Percentiles rank a stretch among this genome's conserved stretches.
Conservation (phyloP, 345 rosid genomes). For the Eucalyptus sp. region DNA sequence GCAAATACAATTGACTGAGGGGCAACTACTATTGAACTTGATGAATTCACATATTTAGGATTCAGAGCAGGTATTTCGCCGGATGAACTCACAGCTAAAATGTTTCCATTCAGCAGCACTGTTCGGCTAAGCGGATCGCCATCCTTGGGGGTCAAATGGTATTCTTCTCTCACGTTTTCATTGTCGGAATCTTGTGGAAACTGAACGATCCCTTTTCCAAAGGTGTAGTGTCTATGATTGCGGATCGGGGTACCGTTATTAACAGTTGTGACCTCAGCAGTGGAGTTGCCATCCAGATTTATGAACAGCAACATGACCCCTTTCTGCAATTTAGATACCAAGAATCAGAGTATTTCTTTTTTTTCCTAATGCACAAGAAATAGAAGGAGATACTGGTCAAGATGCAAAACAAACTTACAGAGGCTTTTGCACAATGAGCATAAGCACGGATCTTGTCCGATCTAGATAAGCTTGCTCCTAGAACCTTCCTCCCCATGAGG, state of each 20-base stretch:
- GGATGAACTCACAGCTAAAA: slow-evolving; percentile 32
- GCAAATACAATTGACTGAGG: slow-evolving; percentile 68
- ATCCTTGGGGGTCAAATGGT: slow-evolving; percentile 73
- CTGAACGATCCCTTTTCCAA: background rate
- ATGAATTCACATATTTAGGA: slow-evolving; percentile 35
- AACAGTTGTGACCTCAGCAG: slow-evolving; percentile 24
- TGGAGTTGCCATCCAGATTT: slow-evolving; percentile 59
- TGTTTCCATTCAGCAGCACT: slow-evolving; percentile 72
- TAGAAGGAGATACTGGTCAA: background rate
- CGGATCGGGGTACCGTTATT: background rate
- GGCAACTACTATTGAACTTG: slow-evolving; percentile 38
- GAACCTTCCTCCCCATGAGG: slow-evolving; percentile 73
- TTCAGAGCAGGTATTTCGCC: slow-evolving; percentile 66
- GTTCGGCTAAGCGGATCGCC: slow-evolving; percentile 71
- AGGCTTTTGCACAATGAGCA: slow-evolving; percentile 71
- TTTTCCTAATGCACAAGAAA: background rate
- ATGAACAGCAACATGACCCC: slow-evolving; percentile 65
- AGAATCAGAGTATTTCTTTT: background rate
- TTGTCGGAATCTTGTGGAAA: slow-evolving; percentile 2
- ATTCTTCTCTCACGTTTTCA: slow-evolving; percentile 55
- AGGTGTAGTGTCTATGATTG: background rate
- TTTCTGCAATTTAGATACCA: slow-evolving; percentile 28
- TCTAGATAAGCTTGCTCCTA: slow-evolving; percentile 53
- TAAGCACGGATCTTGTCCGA: slow-evolving; percentile 62
- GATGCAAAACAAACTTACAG: slow-evolving; percentile 24